Evolutionary conservation across 2,329 filamentous ascomycete genomes (phyloP).

Genomic region (Pseudocercospora crystallina): DNA sequence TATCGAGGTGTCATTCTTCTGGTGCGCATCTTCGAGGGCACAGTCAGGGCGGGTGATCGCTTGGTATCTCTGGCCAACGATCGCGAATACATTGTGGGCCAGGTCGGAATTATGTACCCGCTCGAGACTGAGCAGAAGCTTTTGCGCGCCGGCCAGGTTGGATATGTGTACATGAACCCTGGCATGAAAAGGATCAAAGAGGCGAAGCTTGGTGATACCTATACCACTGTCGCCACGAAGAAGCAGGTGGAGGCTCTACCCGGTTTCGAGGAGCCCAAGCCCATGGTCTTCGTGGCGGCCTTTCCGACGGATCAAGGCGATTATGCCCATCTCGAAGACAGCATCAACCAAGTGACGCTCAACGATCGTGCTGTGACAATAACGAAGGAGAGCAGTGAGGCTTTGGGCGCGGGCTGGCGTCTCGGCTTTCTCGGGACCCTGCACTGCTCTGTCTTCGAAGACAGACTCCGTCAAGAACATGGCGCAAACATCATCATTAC

Average conservation of each 20-base stretch:
- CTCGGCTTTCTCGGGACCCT: conserved; percentile 93
- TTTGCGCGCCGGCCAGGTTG: conserved; percentile 88
- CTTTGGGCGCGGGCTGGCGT: conserved; percentile 89
- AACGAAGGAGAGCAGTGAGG: conserved; percentile 91
- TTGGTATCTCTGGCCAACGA: conserved; percentile 87
- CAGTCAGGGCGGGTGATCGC: conserved; percentile 76
- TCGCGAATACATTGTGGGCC: conserved; percentile 86
- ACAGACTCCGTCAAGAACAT: conserved; percentile 89
- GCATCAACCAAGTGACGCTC: conserved; percentile 87
- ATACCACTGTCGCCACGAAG: conserved; percentile 77
- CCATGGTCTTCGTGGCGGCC: conserved; percentile 97
- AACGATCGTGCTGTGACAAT: conserved; percentile 95
- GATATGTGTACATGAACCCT: conserved; percentile 95
- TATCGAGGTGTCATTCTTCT: conserved; percentile 92
- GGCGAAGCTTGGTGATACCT: conserved; percentile 94
- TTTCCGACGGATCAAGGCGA: conserved; percentile 91
- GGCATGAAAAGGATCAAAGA: conserved; percentile 97
- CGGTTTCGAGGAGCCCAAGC: conserved; percentile 94
- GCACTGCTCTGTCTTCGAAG: conserved; percentile 98
- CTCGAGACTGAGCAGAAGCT: conserved; percentile 76
- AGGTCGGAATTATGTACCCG: conserved; percentile 96
- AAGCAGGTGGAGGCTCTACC: conserved; percentile 75
- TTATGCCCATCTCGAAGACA: conserved; percentile 84
- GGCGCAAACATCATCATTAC: conserved; percentile 95
- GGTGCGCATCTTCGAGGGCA: conserved; percentile 87